Percentiles rank a stretch among this genome's conserved stretches.
Evolutionary conservation across 768 basidiomycete genomes (phyloP).

Genomic region (Lactarius sanguifluus): DNA sequence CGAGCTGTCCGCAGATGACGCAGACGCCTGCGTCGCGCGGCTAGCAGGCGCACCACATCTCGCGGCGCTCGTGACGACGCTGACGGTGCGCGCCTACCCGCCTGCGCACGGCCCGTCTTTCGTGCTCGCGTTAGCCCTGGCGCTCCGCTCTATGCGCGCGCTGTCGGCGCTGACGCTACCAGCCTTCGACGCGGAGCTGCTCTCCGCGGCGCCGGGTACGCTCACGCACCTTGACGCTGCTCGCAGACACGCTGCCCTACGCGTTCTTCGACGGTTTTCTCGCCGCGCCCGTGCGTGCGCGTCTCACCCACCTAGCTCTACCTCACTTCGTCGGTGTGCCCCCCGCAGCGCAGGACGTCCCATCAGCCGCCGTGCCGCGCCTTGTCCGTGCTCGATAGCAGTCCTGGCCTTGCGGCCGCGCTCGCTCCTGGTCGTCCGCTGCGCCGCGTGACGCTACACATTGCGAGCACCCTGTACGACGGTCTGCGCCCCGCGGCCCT

Average conservation of each 20-base stretch:
- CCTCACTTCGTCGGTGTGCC: slow-evolving; percentile 21
- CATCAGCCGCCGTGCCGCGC: slow-evolving; percentile 19
- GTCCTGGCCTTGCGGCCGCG: slow-evolving; percentile 32
- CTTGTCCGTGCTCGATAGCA: slow-evolving; percentile 32
- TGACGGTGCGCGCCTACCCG: slow-evolving; percentile 24
- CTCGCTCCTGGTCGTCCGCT: slow-evolving; percentile 36
- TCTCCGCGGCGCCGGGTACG: too few relatives aligned
- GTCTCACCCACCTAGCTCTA: slow-evolving; percentile 22
- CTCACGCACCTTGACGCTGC: too few relatives aligned
- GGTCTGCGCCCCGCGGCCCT: slow-evolving; percentile 38
- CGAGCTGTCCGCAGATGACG: too few relatives aligned
- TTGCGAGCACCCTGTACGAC: slow-evolving; percentile 39
- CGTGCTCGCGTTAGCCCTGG: slow-evolving; percentile 33
- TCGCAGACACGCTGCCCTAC: slow-evolving; percentile 31
- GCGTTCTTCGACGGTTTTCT: slow-evolving; percentile 34
- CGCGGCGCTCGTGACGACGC: slow-evolving; percentile 33
- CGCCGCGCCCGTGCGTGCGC: slow-evolving; percentile 30
- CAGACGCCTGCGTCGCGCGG: slow-evolving; percentile 30
- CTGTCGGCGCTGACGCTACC: slow-evolving; percentile 33
- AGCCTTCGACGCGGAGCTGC: too few relatives aligned
- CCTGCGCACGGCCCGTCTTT: slow-evolving; percentile 18
- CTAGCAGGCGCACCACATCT: slow-evolving; percentile 33
- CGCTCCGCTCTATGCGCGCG: slow-evolving; percentile 37
- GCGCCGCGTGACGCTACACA: slow-evolving; percentile 29
- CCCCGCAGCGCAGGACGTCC: slow-evolving; percentile 22